Evolutionary conservation across 805 yeast genomes (phyloP), one percentile per base, ranked within the genome.

Genomic region (Grigorovia jiainica): DNA sequence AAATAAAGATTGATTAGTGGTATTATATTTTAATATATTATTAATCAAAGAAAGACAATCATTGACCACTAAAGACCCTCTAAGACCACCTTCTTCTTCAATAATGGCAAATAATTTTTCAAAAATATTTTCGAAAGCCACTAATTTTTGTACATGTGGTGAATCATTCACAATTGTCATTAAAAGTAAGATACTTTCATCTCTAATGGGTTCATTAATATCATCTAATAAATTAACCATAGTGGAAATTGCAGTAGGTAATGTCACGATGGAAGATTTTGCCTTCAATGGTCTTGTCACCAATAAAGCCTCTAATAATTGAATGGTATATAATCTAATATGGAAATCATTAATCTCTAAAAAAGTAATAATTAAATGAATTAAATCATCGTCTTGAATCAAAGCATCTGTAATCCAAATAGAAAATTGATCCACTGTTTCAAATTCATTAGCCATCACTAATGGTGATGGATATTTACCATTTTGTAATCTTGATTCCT

Each of bases 391-490:
- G 9, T 69, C 64, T 63, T 84, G 89, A 1, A 89, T 82, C 52
- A 92, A 67, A 54, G 87, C 97, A 62, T 92, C 98, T 0, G 97
- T 87, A 25, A 92, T 84, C 95, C 97, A 89, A 43, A 89, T 64
- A 0, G 96, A 84, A 49, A 92, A 84, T 54, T 87, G 95, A 57
- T 89, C 97, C 10, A 78, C 75, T 3, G 65, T 50, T 18, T 59
- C 55, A 4, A 67, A 63, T 45, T 68, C 72, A 34, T 74, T 73
- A 39, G 72, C 77, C 60, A 74, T 63, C 21, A 78, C 65, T 16
- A 79, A 63, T 3, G 92, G 92, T 2, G 87, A 78, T 0, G 89
- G 86, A 49, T 82, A 83, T 53, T 81, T 81, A 10, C 90, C 90
- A 62, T 81, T 80, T 54, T 79, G 82, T 18, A 74, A 52, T 47